These are phyloP conservation scores for Cutaneotrichosporon curvatum DNA, from an alignment of 1,284 basidiomycete species.

Conservation along the genomic window DNA sequence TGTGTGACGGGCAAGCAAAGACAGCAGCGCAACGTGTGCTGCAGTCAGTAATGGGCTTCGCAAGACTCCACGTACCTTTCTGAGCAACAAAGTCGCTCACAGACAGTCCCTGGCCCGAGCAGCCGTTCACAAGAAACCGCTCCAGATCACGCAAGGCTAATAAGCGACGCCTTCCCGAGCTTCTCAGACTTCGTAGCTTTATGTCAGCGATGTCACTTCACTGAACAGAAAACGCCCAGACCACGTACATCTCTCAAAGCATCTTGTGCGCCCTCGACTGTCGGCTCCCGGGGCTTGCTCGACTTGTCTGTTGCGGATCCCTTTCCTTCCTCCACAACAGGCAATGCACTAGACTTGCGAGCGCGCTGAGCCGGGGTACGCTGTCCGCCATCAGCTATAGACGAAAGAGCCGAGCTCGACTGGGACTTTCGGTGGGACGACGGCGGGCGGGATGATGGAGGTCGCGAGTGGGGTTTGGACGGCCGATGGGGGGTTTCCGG, in stretches of 20 bases:
- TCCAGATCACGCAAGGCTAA: slow-evolving; percentile 24
- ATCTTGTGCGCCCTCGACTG: too few relatives aligned
- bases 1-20: slow-evolving; percentile 30
- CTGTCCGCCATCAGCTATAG: slow-evolving; percentile 14
- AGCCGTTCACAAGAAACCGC: slow-evolving; percentile 15
- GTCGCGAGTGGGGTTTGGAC: not conserved
- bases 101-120: slow-evolving; percentile 1
- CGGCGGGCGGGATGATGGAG: not conserved
- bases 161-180: slow-evolving; percentile 22
- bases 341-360: not conserved
- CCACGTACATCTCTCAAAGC: too few relatives aligned
- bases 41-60: not conserved
- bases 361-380: not conserved
- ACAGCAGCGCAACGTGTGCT: slow-evolving; percentile 30
- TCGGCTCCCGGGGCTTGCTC: too few relatives aligned
- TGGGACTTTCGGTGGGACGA: slow-evolving; percentile 32
- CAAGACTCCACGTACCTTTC: slow-evolving; percentile 2
- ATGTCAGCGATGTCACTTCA: not conserved
- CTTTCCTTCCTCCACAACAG: not conserved
- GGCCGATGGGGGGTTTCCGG: not conserved
- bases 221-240: too few relatives aligned
- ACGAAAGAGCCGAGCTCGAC: slow-evolving; percentile 28
- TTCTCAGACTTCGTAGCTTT: slow-evolving; percentile 27
- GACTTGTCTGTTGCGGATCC: too few relatives aligned
- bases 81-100: slow-evolving; percentile 6